These are phyloP conservation scores for Sonneratia caseolaris DNA, from an alignment of 345 rosid genomes.

Conservation along the genomic window DNA sequence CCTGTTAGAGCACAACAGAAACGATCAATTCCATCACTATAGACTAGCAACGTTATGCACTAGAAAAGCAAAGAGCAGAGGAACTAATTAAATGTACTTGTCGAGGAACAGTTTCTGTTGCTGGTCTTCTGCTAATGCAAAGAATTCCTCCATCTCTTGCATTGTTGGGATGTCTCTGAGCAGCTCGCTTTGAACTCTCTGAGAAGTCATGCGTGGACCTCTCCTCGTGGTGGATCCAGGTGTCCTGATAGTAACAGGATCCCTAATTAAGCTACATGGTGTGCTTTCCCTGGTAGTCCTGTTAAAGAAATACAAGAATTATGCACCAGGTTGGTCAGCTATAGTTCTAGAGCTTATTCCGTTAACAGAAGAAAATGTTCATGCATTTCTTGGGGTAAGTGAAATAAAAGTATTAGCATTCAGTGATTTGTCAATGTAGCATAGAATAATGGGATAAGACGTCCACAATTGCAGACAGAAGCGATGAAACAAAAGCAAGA, in stretches of 20 bases:
- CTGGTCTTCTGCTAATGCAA: constrained; percentile 40
- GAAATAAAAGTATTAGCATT: background rate
- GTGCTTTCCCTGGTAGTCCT: constrained; percentile 46
- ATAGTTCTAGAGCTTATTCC: background rate
- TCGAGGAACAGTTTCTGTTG: constrained; percentile 36
- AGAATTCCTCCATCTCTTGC: constrained; percentile 57
- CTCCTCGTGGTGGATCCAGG: constrained; percentile 35
- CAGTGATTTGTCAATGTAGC: background rate
- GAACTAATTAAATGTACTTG: constrained; percentile 26
- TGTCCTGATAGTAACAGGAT: constrained; percentile 16
- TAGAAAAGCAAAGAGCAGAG: background rate
- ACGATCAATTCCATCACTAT: background rate
- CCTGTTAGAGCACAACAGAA: constrained; percentile 28
- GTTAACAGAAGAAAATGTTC: background rate
- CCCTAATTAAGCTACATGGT: constrained; percentile 30
- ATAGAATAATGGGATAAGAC: background rate
- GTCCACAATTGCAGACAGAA: background rate
- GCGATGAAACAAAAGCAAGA: background rate
- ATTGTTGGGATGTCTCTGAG: constrained; percentile 27
- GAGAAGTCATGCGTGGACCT: constrained; percentile 17
- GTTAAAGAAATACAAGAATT: constrained; percentile 19
- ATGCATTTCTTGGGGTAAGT: background rate
- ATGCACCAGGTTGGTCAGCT: background rate
- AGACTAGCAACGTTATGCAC: background rate
- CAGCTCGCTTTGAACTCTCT: constrained; percentile 13